Percentiles rank a stretch among this genome's conserved stretches.
These are phyloP conservation scores for Fusarium sp. DNA, from an alignment of 2,329 filamentous ascomycete genomes.

Conservation along the genomic window DNA sequence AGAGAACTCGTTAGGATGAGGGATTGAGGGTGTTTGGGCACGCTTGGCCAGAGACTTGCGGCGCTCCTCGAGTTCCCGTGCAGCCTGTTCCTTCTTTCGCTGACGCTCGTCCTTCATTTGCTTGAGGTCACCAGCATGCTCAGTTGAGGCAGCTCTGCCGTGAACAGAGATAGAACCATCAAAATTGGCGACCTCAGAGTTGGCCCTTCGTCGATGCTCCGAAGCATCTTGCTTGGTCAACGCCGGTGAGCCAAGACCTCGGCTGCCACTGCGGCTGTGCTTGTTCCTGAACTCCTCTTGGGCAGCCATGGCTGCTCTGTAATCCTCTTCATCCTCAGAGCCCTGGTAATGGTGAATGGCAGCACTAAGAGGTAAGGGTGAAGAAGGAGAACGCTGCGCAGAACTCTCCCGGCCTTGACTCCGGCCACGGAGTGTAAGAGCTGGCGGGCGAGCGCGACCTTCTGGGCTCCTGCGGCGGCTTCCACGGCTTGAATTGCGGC, in stretches of 20 bases:
- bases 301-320: constrained; percentile 63
- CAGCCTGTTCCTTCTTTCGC: constrained; percentile 78
- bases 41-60: constrained; percentile 85
- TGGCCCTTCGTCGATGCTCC: constrained; percentile 53
- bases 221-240: constrained; percentile 53
- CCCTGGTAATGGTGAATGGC: constrained; percentile 52
- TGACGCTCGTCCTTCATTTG: constrained; percentile 70
- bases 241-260: constrained; percentile 53
- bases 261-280: constrained; percentile 64
- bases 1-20: constrained; percentile 72
- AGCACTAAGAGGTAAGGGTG: constrained; percentile 80
- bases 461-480: constrained; percentile 62
- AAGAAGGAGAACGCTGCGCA: constrained; percentile 78
- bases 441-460: constrained; percentile 53
- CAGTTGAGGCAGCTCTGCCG: constrained; percentile 56
- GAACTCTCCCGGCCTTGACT: constrained; percentile 70
- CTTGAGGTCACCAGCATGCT: constrained; percentile 66
- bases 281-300: constrained; percentile 68
- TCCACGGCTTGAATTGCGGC: constrained; percentile 63
- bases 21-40: constrained; percentile 82
- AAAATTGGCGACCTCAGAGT: constrained; percentile 48
- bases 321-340: constrained; percentile 75
- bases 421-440: constrained; percentile 69
- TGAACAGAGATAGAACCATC: constrained; percentile 48
- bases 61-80: constrained; percentile 88